Evolutionary conservation across 2,329 filamentous ascomycete genomes (phyloP).

Genomic region (Zymoseptoria brevis): DNA sequence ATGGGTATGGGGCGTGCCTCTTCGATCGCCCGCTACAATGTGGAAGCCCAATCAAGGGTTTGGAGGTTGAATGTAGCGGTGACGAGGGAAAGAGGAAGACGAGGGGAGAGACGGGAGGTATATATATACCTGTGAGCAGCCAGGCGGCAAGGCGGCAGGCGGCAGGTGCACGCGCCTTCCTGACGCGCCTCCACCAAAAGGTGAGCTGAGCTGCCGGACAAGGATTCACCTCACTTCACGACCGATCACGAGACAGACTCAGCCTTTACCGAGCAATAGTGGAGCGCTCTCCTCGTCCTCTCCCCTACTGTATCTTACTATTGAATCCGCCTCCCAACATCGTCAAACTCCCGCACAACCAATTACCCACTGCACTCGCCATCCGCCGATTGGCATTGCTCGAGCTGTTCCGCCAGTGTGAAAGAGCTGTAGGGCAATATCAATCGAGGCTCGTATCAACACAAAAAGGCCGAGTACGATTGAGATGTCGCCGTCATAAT

Average conservation of each 20-base stretch:
- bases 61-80: slow-evolving; percentile 27
- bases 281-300: too few relatives aligned
- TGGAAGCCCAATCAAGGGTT: slow-evolving; percentile 13
- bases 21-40: slow-evolving; percentile 33
- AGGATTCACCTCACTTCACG: too few relatives aligned
- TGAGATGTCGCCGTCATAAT: slow-evolving; percentile 44
- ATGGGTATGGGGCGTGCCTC: slow-evolving; percentile 34
- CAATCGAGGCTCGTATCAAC: slow-evolving; percentile 50
- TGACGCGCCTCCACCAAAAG: too few relatives aligned
- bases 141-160: too few relatives aligned
- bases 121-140: slow-evolving; percentile 16
- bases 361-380: too few relatives aligned
- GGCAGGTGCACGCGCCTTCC: too few relatives aligned
- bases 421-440: slow-evolving; percentile 50
- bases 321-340: too few relatives aligned
- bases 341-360: too few relatives aligned
- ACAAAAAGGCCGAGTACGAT: slow-evolving; percentile 40
- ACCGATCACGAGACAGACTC: too few relatives aligned
- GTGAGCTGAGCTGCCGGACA: too few relatives aligned
- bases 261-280: too few relatives aligned
- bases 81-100: slow-evolving; percentile 16
- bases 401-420: slow-evolving; percentile 51
- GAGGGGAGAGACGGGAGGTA: slow-evolving; percentile 4
- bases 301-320: too few relatives aligned
- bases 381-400: slow-evolving; percentile 48